phyloP scores from a whole-genome alignment of 495 filamentous ascomycete species.

The Hyaloscypha finlandica region DNA sequence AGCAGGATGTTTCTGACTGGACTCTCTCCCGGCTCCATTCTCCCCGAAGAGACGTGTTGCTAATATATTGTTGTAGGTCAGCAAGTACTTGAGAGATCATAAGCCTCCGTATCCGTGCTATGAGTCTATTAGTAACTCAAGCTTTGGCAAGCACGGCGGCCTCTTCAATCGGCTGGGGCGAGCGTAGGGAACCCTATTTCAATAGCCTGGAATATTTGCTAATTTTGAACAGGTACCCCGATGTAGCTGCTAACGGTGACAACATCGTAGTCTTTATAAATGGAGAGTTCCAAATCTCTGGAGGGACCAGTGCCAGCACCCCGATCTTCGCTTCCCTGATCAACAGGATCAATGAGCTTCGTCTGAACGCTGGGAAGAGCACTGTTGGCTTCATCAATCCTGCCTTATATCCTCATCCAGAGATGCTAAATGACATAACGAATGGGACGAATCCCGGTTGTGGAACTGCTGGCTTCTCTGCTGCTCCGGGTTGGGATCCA shows the following conservation, averaged over 20 bases:
- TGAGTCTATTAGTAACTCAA: slow-evolving; percentile 50
- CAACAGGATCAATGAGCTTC: slow-evolving; percentile 62
- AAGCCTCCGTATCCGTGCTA: slow-evolving; percentile 35
- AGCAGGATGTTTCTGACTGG: too few species aligned
- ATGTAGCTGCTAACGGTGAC: slow-evolving; percentile 65
- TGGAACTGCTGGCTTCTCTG: slow-evolving; percentile 50
- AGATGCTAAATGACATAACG: slow-evolving; percentile 51
- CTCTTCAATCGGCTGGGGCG: slow-evolving; percentile 44
- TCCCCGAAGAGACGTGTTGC: too few species aligned
- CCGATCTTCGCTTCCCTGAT: slow-evolving; percentile 49
- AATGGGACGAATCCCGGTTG: slow-evolving; percentile 51
- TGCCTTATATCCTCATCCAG: slow-evolving; percentile 53
- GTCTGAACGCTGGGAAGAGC: slow-evolving; percentile 55
- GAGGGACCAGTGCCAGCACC: slow-evolving; percentile 52
- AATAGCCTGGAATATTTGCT: slow-evolving; percentile 25
- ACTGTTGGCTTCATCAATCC: slow-evolving; percentile 64
- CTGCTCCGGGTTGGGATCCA: slow-evolving; percentile 64
- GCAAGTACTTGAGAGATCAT: slow-evolving; percentile 49
- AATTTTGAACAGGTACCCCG: slow-evolving; percentile 58
- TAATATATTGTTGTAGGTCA: slow-evolving; percentile 35
- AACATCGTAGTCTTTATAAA: slow-evolving; percentile 51
- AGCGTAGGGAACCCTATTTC: slow-evolving; percentile 7
- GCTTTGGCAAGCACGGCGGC: slow-evolving; percentile 53
- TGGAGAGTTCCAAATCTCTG: slow-evolving; percentile 43
- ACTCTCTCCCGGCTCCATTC: too few species aligned